Base-by-base conservation (phyloP, 805 yeast species). In the Candida odintsovae region DNA sequence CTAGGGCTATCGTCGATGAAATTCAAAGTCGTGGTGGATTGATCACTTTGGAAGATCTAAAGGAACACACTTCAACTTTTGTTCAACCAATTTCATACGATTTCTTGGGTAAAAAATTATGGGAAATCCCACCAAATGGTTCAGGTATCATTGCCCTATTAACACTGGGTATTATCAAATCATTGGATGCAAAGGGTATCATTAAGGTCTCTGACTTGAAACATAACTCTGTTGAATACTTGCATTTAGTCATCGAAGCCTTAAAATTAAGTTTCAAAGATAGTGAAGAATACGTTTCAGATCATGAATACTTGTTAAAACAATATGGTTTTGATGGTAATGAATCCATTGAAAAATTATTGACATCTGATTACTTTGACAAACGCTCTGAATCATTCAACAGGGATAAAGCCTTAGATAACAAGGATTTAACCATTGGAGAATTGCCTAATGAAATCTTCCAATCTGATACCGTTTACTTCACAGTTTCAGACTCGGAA, bases 41-140 rank as follows among this genome's bases (percentile, higher is more conserved):
- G 16, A 61, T 86, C 52, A 65, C 75, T 1, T 59, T 67, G 38
- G 76, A 76, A 8, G 95, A 86, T 58, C 68, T 86, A 41, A 62
- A 64, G 16, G 51, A 57, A 19, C 94, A 86, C 62, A 65, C 73
- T 0, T 76, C 90, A 2, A 73, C 83, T 0, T 72, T 77, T 54
- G 83, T 84, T 21, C 82, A 81, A 1, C 92, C 95, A 3, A 77
- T 86, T 18, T 65, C 66, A 16, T 62, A 76, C 45, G 72, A 75
- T 29, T 71, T 80, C 46, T 67, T 75, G 41, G 85, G 77, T 11
- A 70, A 73, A 42, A 73, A 70, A 25, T 68, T 86, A 22, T 83
- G 90, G 87, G 94, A 86, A 61, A 80, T 86, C 51, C 94, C 95
- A 11, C 95, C 95, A 13, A 86, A 82, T 62, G 88, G 92, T 4